Base-by-base conservation (phyloP, 2,329 filamentous ascomycete species). In the Sporothrix schenckii region DNA sequence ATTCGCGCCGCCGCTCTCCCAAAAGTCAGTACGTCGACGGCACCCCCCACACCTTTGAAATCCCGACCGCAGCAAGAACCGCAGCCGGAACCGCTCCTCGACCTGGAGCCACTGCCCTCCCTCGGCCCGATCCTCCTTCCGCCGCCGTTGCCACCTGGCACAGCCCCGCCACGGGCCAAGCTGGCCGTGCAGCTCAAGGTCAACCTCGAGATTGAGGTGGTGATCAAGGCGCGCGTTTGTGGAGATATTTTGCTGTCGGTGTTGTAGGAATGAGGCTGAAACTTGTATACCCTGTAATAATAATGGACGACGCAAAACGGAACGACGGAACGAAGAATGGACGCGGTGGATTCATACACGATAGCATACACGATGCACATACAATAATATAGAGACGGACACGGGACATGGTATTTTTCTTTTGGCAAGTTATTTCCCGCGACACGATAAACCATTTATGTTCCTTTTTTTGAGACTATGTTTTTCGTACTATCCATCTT, bases 131-230 rank as follows among this genome's bases (percentile, higher is more conserved):
- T 58, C 2, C 3, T 65, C n/a, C 34, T 16, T 14, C 30, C 30
- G 16, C n/a, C 14, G 19, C 58, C 44, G 3, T 19, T 69, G n/a
- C 49, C 56, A 4, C 41, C 53, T 10, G 52, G 39, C 50, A 50
- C 52, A 10, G 54, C 68, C 2, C 68, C 61, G 5, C 50, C 69
- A 10, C 52, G 63, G n/a, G 61, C 69, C 72, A 86, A 86, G 52
- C 77, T 90, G 78, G 87, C 88, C 75, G 76, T 91, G 74, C 83
- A 85, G 66, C 78, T 91, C 39, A 88, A 91, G 76, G 80, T 89
- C 72, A 91, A 91, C 77, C 78, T 91, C 71, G 89, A 91, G 74
- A 83, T 91, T 68, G 89, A 91, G 78, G 87, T 91, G 73, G 86
- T 89, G 78, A 81, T 91, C 71, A 91, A 90, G 81, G 89, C 88